These are phyloP conservation scores for Ceratocystis harringtonii DNA, from an alignment of 2,329 filamentous ascomycete genomes.

Conservation along the genomic window DNA sequence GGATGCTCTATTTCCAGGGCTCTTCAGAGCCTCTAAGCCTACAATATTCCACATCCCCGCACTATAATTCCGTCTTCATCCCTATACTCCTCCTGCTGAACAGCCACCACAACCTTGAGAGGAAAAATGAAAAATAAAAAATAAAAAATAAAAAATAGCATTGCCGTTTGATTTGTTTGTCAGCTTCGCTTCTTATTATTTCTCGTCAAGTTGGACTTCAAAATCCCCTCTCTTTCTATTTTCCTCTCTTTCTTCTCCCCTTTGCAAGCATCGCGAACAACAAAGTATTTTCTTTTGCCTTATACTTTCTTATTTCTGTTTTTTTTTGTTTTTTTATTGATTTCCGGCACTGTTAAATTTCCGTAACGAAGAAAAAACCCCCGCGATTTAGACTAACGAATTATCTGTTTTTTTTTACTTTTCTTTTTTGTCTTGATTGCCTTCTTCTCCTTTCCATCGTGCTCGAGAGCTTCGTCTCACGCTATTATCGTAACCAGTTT, in stretches of 20 bases:
- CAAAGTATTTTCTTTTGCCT: not conserved
- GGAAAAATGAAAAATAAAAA: too few relatives aligned
- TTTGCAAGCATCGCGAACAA: conserved; percentile 1
- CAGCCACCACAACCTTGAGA: too few relatives aligned
- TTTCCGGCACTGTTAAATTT: not conserved
- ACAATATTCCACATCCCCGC: too few relatives aligned
- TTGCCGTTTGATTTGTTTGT: too few relatives aligned
- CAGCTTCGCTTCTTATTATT: too few relatives aligned
- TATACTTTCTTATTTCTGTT: not conserved
- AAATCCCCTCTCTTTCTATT: not conserved
- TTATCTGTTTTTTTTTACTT: not conserved
- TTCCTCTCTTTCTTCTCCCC: not conserved
- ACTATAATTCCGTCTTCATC: too few relatives aligned
- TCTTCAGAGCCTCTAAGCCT: too few relatives aligned
- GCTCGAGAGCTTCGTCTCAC: not conserved
- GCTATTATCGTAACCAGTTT: not conserved
- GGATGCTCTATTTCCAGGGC: too few relatives aligned
- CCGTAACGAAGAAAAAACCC: not conserved
- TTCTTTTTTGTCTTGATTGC: not conserved
- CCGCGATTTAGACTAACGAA: not conserved
- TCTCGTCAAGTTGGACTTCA: too few relatives aligned
- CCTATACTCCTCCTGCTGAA: too few relatives aligned
- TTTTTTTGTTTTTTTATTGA: not conserved
- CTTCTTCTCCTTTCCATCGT: not conserved
- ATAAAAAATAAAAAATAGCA: too few relatives aligned